Conservation (phyloP, 129 eudicot species). For the Flaveria bidentis region DNA sequence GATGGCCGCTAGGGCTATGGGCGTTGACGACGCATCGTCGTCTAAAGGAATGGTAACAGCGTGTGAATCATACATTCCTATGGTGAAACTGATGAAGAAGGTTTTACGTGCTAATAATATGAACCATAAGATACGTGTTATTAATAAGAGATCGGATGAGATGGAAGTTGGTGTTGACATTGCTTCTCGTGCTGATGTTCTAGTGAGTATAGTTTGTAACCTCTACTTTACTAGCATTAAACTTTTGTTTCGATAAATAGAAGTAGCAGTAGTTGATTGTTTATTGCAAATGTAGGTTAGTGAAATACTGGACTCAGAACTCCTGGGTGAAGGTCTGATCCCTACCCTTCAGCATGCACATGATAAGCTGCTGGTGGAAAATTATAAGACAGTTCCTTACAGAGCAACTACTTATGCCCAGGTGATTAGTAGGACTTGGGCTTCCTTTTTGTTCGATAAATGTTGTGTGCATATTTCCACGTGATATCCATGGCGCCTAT, state of each 20-base stretch:
- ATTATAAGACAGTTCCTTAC: slow-evolving; percentile 75
- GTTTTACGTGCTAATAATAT: slow-evolving; percentile 74
- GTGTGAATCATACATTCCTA: slow-evolving; percentile 94
- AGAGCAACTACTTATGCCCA: slow-evolving; percentile 76
- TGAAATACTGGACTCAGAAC: slow-evolving; percentile 90
- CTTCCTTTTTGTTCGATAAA: neutral
- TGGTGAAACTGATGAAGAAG: slow-evolving; percentile 87
- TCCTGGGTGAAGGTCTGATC: slow-evolving; percentile 91
- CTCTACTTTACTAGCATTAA: slow-evolving; percentile 1
- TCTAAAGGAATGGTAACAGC: slow-evolving; percentile 68
- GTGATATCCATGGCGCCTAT: neutral
- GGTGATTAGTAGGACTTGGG: slow-evolving; percentile 41
- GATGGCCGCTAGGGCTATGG: slow-evolving; percentile 93
- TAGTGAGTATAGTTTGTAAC: slow-evolving; percentile 49
- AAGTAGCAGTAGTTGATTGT: neutral
- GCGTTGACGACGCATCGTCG: slow-evolving; percentile 23
- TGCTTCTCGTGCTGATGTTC: slow-evolving; percentile 75
- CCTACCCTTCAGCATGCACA: slow-evolving; percentile 92
- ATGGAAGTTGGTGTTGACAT: slow-evolving; percentile 74
- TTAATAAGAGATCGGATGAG: slow-evolving; percentile 84
- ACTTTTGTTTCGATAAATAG: neutral
- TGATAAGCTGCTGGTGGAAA: slow-evolving; percentile 74
- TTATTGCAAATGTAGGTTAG: slow-evolving; percentile 58
- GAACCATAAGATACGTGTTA: slow-evolving; percentile 58
- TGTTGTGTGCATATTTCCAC: neutral